These are phyloP conservation scores for Phanerodontia chrysosporium DNA, from an alignment of 768 basidiomycete genomes.

Conservation along the genomic window DNA sequence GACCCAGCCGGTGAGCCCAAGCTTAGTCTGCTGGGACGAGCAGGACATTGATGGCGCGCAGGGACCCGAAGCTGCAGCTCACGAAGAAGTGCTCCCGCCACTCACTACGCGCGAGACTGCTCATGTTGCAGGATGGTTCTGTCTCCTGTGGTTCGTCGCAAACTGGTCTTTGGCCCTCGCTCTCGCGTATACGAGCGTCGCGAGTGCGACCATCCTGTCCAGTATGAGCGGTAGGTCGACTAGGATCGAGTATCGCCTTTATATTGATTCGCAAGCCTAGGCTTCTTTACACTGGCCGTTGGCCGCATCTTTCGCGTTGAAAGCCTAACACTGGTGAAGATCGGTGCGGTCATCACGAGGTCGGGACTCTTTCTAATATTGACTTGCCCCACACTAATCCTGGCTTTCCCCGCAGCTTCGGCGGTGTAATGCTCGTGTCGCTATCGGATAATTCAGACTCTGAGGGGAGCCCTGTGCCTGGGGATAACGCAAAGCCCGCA, in stretches of 20 bases:
- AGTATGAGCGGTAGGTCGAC: conserved; percentile 76
- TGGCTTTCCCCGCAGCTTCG: conserved; percentile 46
- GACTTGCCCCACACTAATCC: not conserved
- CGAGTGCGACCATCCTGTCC: conserved; percentile 85
- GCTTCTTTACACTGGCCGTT: conserved; percentile 88
- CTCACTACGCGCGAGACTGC: conserved; percentile 71
- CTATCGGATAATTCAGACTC: conserved; percentile 55
- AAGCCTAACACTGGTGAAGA: conserved; percentile 63
- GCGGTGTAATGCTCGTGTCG: conserved; percentile 86
- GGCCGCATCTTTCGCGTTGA: conserved; percentile 85
- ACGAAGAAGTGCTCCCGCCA: conserved; percentile 28
- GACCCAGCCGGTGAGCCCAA: conserved; percentile 15
- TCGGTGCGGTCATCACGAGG: conserved; percentile 78
- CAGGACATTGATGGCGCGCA: not conserved
- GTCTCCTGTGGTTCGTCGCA: conserved; percentile 89
- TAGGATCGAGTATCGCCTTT: not conserved
- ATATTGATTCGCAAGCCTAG: conserved; percentile 36
- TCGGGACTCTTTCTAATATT: conserved; percentile 29
- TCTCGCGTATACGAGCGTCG: conserved; percentile 87
- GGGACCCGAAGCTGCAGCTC: not conserved
- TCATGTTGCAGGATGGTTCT: conserved; percentile 73
- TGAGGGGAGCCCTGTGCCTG: not conserved
- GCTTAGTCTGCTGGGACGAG: not conserved
- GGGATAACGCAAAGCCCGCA: conserved; percentile 11
- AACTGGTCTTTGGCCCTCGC: conserved; percentile 89